phyloP scores from a whole-genome alignment of 2,329 filamentous ascomycete species.

The Geosmithia morbida region DNA sequence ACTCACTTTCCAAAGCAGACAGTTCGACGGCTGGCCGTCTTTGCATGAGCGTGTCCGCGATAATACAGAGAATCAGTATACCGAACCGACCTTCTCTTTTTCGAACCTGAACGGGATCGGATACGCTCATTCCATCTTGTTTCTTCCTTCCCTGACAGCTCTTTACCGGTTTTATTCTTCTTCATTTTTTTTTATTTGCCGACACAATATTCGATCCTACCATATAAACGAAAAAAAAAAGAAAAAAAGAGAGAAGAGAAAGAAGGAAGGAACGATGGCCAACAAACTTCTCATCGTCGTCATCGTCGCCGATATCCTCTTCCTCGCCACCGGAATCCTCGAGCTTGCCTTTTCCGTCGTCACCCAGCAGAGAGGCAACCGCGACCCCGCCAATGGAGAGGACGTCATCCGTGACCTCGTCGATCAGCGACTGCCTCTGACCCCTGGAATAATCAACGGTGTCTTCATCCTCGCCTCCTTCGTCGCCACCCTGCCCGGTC shows the following conservation, averaged over 20 bases:
- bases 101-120: too few relatives aligned
- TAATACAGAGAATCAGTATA: too few relatives aligned
- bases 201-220: background rate
- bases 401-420: constrained; percentile 36
- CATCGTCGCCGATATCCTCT: constrained; percentile 31
- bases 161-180: too few relatives aligned
- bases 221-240: background rate
- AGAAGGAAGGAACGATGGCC: constrained; percentile 22
- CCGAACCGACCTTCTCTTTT: too few relatives aligned
- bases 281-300: constrained; percentile 40
- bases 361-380: constrained; percentile 29
- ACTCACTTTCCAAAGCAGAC: too few relatives aligned
- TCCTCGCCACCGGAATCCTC: constrained; percentile 37
- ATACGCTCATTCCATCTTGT: too few relatives aligned
- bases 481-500: constrained; percentile 53
- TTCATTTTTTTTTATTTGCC: too few relatives aligned
- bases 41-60: too few relatives aligned
- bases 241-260: background rate
- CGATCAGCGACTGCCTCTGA: constrained; percentile 37
- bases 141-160: too few relatives aligned
- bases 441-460: constrained; percentile 59
- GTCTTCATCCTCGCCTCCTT: constrained; percentile 60
- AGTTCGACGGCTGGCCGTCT: too few relatives aligned
- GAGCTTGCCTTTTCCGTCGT: constrained; percentile 41
- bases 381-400: constrained; percentile 26